Percentiles rank a stretch among this genome's conserved stretches.
Conservation (phyloP, 2,329 filamentous ascomycete species). For the Aschersonia sp. region DNA sequence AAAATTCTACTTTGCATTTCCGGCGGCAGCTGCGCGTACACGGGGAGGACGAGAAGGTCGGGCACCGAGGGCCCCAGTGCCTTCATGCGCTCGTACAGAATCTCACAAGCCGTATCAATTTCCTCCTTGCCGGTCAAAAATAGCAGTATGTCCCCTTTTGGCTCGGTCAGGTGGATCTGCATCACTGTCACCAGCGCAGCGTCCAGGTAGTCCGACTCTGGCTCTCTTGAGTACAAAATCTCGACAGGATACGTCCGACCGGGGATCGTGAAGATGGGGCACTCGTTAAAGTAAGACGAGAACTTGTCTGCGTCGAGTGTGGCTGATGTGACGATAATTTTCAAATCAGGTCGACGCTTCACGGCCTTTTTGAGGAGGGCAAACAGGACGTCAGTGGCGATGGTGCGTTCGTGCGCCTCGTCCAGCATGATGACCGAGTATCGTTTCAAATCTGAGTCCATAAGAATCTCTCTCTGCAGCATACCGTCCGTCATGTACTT, state of each 20-base stretch:
- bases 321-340: conserved; percentile 91
- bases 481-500: conserved; percentile 99
- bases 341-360: conserved; percentile 72
- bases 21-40: conserved; percentile 86
- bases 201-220: conserved; percentile 91
- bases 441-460: conserved; percentile 75
- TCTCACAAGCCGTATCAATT: conserved; percentile 89
- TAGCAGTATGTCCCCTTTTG: conserved; percentile 83
- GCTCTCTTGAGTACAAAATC: conserved; percentile 86
- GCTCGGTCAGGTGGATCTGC: conserved; percentile 93
- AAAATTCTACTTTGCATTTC: conserved; percentile 94
- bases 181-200: conserved; percentile 91
- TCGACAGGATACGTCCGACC: conserved; percentile 92
- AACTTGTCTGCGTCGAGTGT: conserved; percentile 97
- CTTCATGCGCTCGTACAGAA: conserved; percentile 91
- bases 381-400: conserved; percentile 90
- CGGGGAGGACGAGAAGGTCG: conserved; percentile 80
- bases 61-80: conserved; percentile 80
- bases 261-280: conserved; percentile 92
- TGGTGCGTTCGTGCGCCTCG: conserved; percentile 94
- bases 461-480: conserved; percentile 85
- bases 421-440: conserved; percentile 98
- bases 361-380: conserved; percentile 87
- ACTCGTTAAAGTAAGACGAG: conserved; percentile 87
- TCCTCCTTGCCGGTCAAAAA: conserved; percentile 97